phyloP scores from a whole-genome alignment of 352 stramenopile species.

The Globisporangium uncinulatum region DNA sequence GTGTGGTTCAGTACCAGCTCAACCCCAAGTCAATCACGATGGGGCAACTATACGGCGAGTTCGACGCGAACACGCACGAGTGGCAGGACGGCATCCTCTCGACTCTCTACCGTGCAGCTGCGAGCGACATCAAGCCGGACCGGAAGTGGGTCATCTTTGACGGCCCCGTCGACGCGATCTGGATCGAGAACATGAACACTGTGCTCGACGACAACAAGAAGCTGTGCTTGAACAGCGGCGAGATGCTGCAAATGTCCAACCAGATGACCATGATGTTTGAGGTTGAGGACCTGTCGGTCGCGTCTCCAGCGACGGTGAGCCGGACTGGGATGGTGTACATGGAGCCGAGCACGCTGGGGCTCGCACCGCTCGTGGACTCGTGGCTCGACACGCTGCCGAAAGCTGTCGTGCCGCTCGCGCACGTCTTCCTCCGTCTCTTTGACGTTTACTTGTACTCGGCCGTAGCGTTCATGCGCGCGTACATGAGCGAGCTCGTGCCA shows the following conservation, averaged over 20 bases:
- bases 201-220: conserved; percentile 96
- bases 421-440: conserved; percentile 78
- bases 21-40: conserved; percentile 96
- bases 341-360: conserved; percentile 90
- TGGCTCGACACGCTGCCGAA: conserved; percentile 82
- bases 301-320: conserved; percentile 92
- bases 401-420: conserved; percentile 20
- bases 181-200: conserved; percentile 97
- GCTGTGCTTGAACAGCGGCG: conserved; percentile 90
- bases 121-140: conserved; percentile 84
- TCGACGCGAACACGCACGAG: conserved; percentile 93
- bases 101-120: conserved; percentile 89
- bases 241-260: conserved; percentile 94
- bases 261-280: conserved; percentile 98
- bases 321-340: conserved; percentile 97
- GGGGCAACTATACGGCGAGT: conserved; percentile 93
- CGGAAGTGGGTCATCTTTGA: conserved; percentile 96
- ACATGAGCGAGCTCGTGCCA: conserved; percentile 85
- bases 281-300: conserved; percentile 92
- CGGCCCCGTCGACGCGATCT: conserved; percentile 92
- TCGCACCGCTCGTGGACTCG: conserved; percentile 83
- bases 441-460: conserved; percentile 88
- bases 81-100: conserved; percentile 95
- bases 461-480: conserved; percentile 83
- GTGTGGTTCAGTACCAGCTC: conserved; percentile 86